phyloP scores from a whole-genome alignment of 2,329 filamentous ascomycete species.

The Neodidymelliopsis sp. region DNA sequence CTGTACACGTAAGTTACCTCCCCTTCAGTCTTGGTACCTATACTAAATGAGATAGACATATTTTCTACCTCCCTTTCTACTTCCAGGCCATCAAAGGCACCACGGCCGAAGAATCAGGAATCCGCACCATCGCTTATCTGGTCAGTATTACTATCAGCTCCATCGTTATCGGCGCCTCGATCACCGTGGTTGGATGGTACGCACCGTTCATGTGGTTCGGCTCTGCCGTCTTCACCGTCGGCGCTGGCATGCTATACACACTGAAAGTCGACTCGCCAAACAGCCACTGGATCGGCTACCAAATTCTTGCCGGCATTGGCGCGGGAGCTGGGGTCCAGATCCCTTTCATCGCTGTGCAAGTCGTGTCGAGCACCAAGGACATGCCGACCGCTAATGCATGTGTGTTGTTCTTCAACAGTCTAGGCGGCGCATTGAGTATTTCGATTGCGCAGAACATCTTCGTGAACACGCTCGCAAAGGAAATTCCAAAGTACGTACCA shows the following conservation, averaged over 20 bases:
- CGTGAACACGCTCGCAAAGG: constrained; percentile 66
- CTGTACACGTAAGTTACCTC: constrained; percentile 41
- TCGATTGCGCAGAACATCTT: constrained; percentile 72
- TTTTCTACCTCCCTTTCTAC: constrained; percentile 52
- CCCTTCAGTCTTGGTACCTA: not conserved
- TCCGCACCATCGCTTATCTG: constrained; percentile 46
- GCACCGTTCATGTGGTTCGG: constrained; percentile 51
- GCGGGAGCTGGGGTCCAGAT: constrained; percentile 55
- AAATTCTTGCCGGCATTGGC: constrained; percentile 49
- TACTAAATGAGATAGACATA: constrained; percentile 28
- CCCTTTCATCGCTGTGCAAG: constrained; percentile 54
- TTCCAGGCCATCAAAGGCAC: constrained; percentile 56
- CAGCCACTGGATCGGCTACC: constrained; percentile 51
- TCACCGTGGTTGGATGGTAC: constrained; percentile 41
- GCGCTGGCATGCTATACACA: constrained; percentile 49
- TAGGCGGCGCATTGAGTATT: constrained; percentile 72
- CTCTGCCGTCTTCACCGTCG: constrained; percentile 46
- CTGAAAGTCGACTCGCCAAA: constrained; percentile 35
- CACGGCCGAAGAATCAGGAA: constrained; percentile 48
- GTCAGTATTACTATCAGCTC: constrained; percentile 38
- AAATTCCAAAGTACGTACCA: constrained; percentile 57
- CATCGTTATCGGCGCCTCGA: constrained; percentile 37
- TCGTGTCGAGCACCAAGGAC: constrained; percentile 49
- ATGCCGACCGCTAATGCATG: constrained; percentile 54
- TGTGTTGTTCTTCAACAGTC: constrained; percentile 67